Base-by-base conservation (phyloP, 2,329 filamentous ascomycete species). In the Aspergillus persii region DNA sequence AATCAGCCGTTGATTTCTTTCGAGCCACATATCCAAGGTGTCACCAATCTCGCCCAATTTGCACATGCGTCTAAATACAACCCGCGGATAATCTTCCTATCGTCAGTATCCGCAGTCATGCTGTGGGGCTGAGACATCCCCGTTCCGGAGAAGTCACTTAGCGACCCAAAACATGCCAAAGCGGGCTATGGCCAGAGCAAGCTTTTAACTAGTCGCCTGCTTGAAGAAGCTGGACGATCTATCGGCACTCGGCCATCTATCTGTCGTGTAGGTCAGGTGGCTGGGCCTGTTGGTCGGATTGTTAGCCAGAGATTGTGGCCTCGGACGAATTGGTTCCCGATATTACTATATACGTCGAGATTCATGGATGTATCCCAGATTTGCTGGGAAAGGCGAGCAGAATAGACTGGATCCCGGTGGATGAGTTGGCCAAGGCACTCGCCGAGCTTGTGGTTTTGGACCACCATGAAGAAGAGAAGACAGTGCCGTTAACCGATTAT, bases 401-500 rank as follows among this genome's bases (percentile, higher is more conserved):
- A 2, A 18, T 62, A 7, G 52, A 55, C 39, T 62, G 60, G 60
- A 33, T 62, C 4, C 60, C 60, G 8, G 60, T 62, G 29, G 57
- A 60, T 26, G 30, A 18, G 11, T 15, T 62, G 3, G 49, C 57
- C 12, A 53, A 48, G 44, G 12, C 33, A 1, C 26, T 62, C n/a
- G 18, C 15, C 18, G 18, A 47, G 9, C 26, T 47, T 8, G 23
- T 27, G 18, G 8, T 47, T 26, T 41, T 5, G 36, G 8, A 4
- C 4, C 4, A 41, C 15, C 18, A 23, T 41, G 12, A 6, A 15
- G 4, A 18, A n/a, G 6, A 7, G 36, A 6, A 1, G 4, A 27
- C 26, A 0, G 8, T 27, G 39, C 9, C 44, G 9, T 15, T 26
- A 8, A 27, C 44, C 12, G 44, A 23, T 2, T 47, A 26, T 27